phyloP scores from a whole-genome alignment of 2,329 filamentous ascomycete species.

The Colletotrichum sp. region DNA sequence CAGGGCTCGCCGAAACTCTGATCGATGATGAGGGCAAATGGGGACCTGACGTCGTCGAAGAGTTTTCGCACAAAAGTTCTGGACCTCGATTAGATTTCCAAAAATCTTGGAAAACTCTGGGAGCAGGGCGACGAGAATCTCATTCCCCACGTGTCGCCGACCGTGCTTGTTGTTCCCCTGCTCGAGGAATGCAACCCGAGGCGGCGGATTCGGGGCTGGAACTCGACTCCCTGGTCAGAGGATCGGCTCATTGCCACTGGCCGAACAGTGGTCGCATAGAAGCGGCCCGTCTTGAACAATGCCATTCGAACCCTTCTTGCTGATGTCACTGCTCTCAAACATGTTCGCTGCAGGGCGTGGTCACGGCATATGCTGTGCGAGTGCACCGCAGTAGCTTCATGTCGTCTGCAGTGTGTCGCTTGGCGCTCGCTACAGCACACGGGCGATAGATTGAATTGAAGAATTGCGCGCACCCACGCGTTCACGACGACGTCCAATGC shows the following conservation, averaged over 20 bases:
- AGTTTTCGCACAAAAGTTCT: not conserved
- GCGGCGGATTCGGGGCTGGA: not conserved
- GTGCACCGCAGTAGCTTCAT: not conserved
- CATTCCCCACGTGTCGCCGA: constrained; percentile 2
- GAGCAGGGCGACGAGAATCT: not conserved
- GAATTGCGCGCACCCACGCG: not conserved
- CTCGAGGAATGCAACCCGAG: constrained; percentile 2
- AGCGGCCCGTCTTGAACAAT: not conserved
- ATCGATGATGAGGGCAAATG: not conserved
- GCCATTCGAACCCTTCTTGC: not conserved
- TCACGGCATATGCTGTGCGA: not conserved
- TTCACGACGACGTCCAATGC: not conserved
- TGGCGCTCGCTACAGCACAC: not conserved
- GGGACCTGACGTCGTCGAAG: not conserved
- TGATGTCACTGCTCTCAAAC: not conserved
- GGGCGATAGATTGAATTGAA: not conserved
- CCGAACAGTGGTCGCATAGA: not conserved
- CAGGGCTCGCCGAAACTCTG: not conserved
- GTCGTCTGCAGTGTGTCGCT: not conserved
- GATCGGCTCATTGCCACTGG: constrained; percentile 4
- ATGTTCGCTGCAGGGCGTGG: not conserved
- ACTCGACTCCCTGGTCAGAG: not conserved
- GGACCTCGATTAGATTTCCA: not conserved
- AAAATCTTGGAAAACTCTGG: not conserved
- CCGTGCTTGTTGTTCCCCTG: constrained; percentile 2